phyloP scores from a whole-genome alignment of 192 early-diverging fungal genomes.

The Coemansia sp. region DNA sequence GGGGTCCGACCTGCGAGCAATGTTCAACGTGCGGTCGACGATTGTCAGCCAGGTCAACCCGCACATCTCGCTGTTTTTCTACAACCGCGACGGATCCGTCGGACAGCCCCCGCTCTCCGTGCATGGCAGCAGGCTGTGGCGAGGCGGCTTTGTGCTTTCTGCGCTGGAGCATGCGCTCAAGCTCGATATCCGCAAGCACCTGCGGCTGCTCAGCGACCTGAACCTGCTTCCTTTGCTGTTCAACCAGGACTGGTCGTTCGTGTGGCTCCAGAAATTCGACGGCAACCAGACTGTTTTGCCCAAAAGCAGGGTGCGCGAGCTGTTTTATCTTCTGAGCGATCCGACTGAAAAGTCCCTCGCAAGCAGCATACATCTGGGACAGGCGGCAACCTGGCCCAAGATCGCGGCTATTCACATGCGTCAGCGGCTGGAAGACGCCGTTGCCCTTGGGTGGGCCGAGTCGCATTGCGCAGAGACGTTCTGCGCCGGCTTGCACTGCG shows the following conservation, averaged over 20 bases:
- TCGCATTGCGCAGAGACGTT: neutral
- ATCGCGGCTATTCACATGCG: conserved; percentile 73
- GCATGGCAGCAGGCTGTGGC: conserved; percentile 66
- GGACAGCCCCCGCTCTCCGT: conserved; percentile 72
- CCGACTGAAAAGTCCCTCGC: conserved; percentile 57
- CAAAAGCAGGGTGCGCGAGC: conserved; percentile 59
- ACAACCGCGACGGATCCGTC: conserved; percentile 69
- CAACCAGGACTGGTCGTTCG: conserved; percentile 73
- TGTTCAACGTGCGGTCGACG: conserved; percentile 83
- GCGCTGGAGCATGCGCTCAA: conserved; percentile 76
- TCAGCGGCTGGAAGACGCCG: conserved; percentile 69
- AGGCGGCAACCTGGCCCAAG: conserved; percentile 70
- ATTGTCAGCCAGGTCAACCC: conserved; percentile 88
- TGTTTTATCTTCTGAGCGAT: conserved; percentile 62
- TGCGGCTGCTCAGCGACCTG: conserved; percentile 74
- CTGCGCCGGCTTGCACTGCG: neutral
- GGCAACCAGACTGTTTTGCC: conserved; percentile 85
- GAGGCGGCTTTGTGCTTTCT: conserved; percentile 84
- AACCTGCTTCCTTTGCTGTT: conserved; percentile 73
- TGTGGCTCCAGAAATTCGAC: conserved; percentile 89
- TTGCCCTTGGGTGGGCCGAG: conserved; percentile 32
- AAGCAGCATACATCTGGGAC: conserved; percentile 60
- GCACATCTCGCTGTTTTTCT: conserved; percentile 85
- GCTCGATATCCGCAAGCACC: conserved; percentile 84
- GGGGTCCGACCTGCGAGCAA: conserved; percentile 65